Conservation (phyloP, 2,329 filamentous ascomycete species). For the Bipolaris oryzae region DNA sequence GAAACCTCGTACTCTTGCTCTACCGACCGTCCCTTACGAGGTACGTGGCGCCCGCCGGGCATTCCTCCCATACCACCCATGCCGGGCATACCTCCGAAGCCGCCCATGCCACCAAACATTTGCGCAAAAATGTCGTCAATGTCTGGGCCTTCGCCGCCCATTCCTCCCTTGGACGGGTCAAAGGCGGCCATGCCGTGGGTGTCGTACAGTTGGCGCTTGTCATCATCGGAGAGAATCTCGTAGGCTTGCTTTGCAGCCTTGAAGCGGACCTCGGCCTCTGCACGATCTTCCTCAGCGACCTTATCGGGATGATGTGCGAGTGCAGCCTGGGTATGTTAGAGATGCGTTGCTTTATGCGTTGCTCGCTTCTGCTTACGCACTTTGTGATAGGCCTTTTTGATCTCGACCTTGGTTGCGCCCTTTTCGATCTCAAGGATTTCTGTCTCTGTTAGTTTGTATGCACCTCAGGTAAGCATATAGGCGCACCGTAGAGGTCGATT, state of each 20-base stretch:
- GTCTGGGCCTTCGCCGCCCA: slow-evolving; percentile 69
- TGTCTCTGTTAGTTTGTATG: slow-evolving; percentile 52
- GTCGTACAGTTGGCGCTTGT: slow-evolving; percentile 91
- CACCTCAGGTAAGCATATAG: slow-evolving; percentile 7
- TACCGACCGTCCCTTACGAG: slow-evolving; percentile 78
- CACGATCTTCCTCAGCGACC: slow-evolving; percentile 82
- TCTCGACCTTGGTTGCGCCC: slow-evolving; percentile 74
- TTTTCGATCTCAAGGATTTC: slow-evolving; percentile 79
- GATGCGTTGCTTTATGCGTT: not conserved
- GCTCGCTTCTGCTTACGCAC: slow-evolving; percentile 54
- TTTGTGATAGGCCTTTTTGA: slow-evolving; percentile 97
- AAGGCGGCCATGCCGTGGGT: slow-evolving; percentile 95
- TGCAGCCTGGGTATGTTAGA: slow-evolving; percentile 67
- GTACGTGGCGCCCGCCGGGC: slow-evolving; percentile 56
- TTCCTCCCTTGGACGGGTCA: slow-evolving; percentile 71
- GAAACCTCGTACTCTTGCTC: slow-evolving; percentile 90
- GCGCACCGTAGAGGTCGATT: slow-evolving; percentile 63
- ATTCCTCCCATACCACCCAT: slow-evolving; percentile 59
- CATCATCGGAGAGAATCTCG: slow-evolving; percentile 95
- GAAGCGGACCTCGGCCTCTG: slow-evolving; percentile 87
- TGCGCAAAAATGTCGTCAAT: slow-evolving; percentile 91
- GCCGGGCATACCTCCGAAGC: slow-evolving; percentile 57
- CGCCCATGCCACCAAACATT: slow-evolving; percentile 73
- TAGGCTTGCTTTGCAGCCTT: slow-evolving; percentile 93
- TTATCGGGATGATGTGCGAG: slow-evolving; percentile 94